Percentiles rank a stretch among this genome's conserved stretches.
phyloP scores from a whole-genome alignment of 1,284 basidiomycete genomes.

The Pyrrhoderma noxium region DNA sequence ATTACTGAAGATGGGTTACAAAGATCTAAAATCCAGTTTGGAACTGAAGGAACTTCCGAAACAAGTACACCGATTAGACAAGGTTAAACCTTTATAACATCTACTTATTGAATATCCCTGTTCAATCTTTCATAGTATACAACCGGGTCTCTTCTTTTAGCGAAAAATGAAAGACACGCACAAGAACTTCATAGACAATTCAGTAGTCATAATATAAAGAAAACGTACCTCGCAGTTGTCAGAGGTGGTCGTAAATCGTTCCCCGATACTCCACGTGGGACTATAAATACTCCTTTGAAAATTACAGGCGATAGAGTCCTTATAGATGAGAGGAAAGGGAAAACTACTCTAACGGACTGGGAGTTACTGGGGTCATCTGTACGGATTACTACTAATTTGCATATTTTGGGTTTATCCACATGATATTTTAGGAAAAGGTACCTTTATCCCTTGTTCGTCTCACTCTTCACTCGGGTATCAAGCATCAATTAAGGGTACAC shows the following conservation, averaged over 20 bases:
- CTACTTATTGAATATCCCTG: not conserved
- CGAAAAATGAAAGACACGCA: constrained; percentile 38
- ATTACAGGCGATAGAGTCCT: constrained; percentile 40
- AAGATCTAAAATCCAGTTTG: constrained; percentile 36
- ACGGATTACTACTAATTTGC: constrained; percentile 23
- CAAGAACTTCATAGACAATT: constrained; percentile 51
- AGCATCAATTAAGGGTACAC: constrained; percentile 68
- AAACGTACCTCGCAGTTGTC: constrained; percentile 63
- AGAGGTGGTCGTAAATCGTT: constrained; percentile 46
- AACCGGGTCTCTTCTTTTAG: constrained; percentile 55
- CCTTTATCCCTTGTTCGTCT: constrained; percentile 54
- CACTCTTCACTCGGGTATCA: constrained; percentile 52
- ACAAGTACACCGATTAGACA: constrained; percentile 63
- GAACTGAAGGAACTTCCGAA: constrained; percentile 33
- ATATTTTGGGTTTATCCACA: not conserved
- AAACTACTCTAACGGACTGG: constrained; percentile 49
- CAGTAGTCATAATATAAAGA: constrained; percentile 37
- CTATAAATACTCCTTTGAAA: constrained; percentile 38
- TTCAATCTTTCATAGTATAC: constrained; percentile 38
- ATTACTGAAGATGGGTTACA: not conserved
- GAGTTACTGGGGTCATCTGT: constrained; percentile 55
- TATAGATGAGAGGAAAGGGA: constrained; percentile 29
- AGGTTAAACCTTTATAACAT: constrained; percentile 31
- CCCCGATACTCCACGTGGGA: constrained; percentile 29
- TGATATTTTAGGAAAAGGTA: constrained; percentile 31